Percentiles rank a stretch among this genome's conserved stretches.
phyloP scores from a whole-genome alignment of 441 rosid species.

The Aquilaria agallochum region DNA sequence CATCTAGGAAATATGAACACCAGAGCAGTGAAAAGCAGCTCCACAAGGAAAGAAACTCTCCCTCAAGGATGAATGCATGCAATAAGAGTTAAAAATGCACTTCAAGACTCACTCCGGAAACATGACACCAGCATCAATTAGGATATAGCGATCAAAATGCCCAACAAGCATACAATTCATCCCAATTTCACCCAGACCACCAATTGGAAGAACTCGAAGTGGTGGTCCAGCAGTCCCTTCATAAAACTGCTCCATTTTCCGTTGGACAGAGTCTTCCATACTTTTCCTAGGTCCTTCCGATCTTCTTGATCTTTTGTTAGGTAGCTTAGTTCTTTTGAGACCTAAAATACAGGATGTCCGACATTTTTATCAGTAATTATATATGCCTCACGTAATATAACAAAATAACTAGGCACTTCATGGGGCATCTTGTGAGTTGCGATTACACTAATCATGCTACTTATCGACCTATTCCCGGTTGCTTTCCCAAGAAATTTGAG shows the following conservation, averaged over 20 bases:
- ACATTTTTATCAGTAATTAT: background rate
- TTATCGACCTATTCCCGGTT: background rate
- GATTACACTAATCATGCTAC: background rate
- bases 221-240: conserved; percentile 95
- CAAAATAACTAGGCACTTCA: too few species aligned
- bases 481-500: background rate
- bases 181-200: conserved; percentile 98
- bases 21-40: background rate
- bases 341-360: conserved; percentile 20
- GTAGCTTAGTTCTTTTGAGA: conserved; percentile 36
- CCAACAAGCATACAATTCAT: conserved; percentile 99
- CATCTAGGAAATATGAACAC: background rate
- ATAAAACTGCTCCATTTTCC: conserved; percentile 95
- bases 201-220: conserved; percentile 90
- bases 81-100: conserved; percentile 2
- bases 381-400: too few species aligned
- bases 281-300: conserved; percentile 83
- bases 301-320: conserved; percentile 49
- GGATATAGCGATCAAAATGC: conserved; percentile 82
- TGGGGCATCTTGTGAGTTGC: too few species aligned
- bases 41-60: background rate
- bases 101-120: conserved; percentile 84
- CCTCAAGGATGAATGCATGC: background rate
- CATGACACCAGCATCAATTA: conserved; percentile 94
- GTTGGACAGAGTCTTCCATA: conserved; percentile 93